Base-by-base conservation (phyloP, 1,139 yeast species). In the Candida sojae region DNA sequence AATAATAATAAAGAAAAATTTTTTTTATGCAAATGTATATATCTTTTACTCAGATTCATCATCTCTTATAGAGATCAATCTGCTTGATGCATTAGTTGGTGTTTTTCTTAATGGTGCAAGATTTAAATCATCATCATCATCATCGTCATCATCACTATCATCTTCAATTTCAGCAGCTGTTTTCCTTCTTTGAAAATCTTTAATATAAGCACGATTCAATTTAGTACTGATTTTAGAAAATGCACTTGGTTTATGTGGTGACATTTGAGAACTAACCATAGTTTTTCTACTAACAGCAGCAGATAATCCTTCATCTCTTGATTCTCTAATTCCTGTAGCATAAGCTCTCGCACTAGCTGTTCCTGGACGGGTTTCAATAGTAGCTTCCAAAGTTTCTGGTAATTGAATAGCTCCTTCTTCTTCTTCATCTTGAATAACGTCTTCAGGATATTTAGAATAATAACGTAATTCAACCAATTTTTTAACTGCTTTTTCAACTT, bases 111-210 rank as follows among this genome's bases (percentile, higher is more conserved):
- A 25, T 2, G 43, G 43, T 7, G 33, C 17, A 6, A 48, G 12
- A 32, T 48, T 48, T 12, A 33, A 39, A 17, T 43, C 48, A 29
- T 51, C 54, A 10, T 48, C 75, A 12, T 73, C 77, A 8, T 70
- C 75, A 12, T 73, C 78, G 4, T 71, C 77, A 9, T 70, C 78
- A 41, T 70, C 74, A 37, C 65, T 69, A 35, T 71, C 75, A 36
- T 70, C 73, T 38, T 73, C 74, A 7, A 63, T 62, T 3, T 63
- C 63, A 10, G 61, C 56, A 3, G 62, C 57, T 9, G 65, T 64
- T 55, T 73, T 79, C 47, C 84, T 71, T 54, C 96, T 77, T 67
- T 90, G 96, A 74, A 91, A 91, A 70, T 91, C 97, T 59, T 86
- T 86, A 35, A 90, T 84, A 61, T 91, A 97, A 0, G 97, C 97